These are phyloP conservation scores for Mycena polygramma DNA, from an alignment of 768 basidiomycete genomes.

Conservation along the genomic window DNA sequence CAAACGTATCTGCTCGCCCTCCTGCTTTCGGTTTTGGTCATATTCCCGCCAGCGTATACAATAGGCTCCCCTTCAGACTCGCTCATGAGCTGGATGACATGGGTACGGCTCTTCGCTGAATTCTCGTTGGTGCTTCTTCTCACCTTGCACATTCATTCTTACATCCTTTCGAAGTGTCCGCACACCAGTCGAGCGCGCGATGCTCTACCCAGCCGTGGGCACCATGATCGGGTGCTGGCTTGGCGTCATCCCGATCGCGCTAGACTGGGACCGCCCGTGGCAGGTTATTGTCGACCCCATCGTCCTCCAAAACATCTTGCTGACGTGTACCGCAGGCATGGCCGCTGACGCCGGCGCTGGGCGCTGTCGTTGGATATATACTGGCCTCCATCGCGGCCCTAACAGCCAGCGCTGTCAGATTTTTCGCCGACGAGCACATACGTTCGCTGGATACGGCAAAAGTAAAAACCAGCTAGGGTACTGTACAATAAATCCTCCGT, in stretches of 20 bases:
- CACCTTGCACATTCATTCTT: conserved; percentile 3
- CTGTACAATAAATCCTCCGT: not conserved
- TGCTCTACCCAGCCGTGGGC: conserved; percentile 86
- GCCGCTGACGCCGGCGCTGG: conserved; percentile 84
- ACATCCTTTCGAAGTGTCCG: conserved; percentile 53
- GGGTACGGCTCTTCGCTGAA: conserved; percentile 87
- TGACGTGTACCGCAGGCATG: conserved; percentile 68
- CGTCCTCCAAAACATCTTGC: conserved; percentile 5
- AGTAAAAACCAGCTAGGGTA: conserved; percentile 34
- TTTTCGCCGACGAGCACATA: conserved; percentile 56
- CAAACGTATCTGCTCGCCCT: conserved; percentile 80
- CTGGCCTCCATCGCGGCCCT: conserved; percentile 70
- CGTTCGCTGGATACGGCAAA: conserved; percentile 41
- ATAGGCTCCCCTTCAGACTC: conserved; percentile 69
- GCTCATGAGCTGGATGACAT: conserved; percentile 70
- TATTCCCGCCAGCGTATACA: conserved; percentile 78
- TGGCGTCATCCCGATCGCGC: conserved; percentile 86
- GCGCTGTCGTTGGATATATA: conserved; percentile 78
- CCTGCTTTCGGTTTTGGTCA: conserved; percentile 73
- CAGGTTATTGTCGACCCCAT: conserved; percentile 66
- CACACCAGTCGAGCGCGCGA: conserved; percentile 79
- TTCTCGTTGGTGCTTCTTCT: conserved; percentile 65
- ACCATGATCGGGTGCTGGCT: conserved; percentile 83
- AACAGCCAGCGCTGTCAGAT: conserved; percentile 52
- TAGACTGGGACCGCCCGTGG: conserved; percentile 99